Evolutionary conservation across 495 filamentous ascomycete genomes (phyloP), one percentile per base, ranked within the genome.

Genomic region (Trichoderma asperelloides): DNA sequence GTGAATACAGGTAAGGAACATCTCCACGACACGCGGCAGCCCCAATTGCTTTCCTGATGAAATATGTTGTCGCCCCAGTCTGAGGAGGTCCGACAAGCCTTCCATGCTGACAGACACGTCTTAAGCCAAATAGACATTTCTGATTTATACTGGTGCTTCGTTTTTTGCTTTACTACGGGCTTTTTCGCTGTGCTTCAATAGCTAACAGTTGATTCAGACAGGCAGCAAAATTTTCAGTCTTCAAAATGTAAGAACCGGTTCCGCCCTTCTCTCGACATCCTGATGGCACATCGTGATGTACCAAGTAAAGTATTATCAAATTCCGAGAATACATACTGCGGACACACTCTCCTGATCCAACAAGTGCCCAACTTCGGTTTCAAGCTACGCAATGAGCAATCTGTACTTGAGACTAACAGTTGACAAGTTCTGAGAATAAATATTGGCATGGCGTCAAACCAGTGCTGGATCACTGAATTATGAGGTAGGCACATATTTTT

Each of bases 61-160:
- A 82, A 81, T 65, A 78, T 80, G 82, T 85, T 95, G 91, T 94
- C 91, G 91, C 91, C 91, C 91, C 91, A 91, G 92, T 92, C 91
- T 86, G 85, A 94, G 88, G 79, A 82, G 64, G 77, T 81, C 78
- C 78, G 74, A 79, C 76, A 73, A 79, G 81, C 76, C 79, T 65
- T 23, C 78, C 67, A 77, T 96, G 92, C 89, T 93, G 91, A 95
- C 85, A 79, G 88, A 92, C 90, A 89, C 86, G 64, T 65, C 64
- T 92, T 91, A 81, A 84, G 88, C 91, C 91, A 93, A 96, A 96
- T 84, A 87, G 92, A 91, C 88, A 78, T 80, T 74, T 82, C 93
- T 90, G 93, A 79, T 74, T 72, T 62, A 33, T 43, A 30, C 21
- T n/a, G 16, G 47, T 21, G 47, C 47, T 51, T 51, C 25, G 16